Conservation (phyloP, 2,329 filamentous ascomycete genomes). For the Hirsutella rhossiliensis region DNA sequence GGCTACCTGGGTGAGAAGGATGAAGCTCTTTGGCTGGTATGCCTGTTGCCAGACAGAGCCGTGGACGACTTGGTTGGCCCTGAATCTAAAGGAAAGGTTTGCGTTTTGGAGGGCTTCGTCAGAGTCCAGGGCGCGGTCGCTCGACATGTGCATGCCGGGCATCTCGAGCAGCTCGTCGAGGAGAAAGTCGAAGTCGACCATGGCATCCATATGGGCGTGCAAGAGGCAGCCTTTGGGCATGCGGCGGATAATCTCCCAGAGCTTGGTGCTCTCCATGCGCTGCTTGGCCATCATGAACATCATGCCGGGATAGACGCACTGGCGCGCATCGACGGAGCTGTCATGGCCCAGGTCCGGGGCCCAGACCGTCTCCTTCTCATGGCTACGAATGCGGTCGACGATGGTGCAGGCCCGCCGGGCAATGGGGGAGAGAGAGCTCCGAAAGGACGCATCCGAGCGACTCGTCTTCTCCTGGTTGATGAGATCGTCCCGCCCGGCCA, state of each 20-base stretch:
- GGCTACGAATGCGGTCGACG: slow-evolving; percentile 64
- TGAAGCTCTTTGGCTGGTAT: slow-evolving; percentile 47
- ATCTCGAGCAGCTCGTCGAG: slow-evolving; percentile 59
- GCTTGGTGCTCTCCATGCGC: slow-evolving; percentile 71
- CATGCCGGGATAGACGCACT: slow-evolving; percentile 73
- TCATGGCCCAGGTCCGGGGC: slow-evolving; percentile 59
- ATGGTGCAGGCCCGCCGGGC: slow-evolving; percentile 68
- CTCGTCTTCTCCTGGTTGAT: slow-evolving; percentile 72
- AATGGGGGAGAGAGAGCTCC: slow-evolving; percentile 64
- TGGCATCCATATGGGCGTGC: slow-evolving; percentile 83
- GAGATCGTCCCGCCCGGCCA: slow-evolving; percentile 62
- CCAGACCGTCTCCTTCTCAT: slow-evolving; percentile 70
- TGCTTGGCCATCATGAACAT: slow-evolving; percentile 82
- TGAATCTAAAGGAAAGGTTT: slow-evolving; percentile 50
- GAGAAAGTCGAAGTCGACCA: slow-evolving; percentile 78
- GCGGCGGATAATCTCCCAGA: slow-evolving; percentile 72
- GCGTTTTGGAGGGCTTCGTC: slow-evolving; percentile 40
- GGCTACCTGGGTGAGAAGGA: slow-evolving; percentile 52
- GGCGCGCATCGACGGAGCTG: slow-evolving; percentile 47
- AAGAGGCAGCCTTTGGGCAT: slow-evolving; percentile 85
- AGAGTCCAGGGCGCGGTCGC: slow-evolving; percentile 42
- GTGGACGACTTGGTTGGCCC: slow-evolving; percentile 29
- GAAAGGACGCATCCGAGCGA: slow-evolving; percentile 63
- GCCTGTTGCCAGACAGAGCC: slow-evolving; percentile 51
- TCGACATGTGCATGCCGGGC: slow-evolving; percentile 62